Evolutionary conservation across 352 stramenopile species (phyloP).

Genomic region (Thalassiosira exigua): DNA sequence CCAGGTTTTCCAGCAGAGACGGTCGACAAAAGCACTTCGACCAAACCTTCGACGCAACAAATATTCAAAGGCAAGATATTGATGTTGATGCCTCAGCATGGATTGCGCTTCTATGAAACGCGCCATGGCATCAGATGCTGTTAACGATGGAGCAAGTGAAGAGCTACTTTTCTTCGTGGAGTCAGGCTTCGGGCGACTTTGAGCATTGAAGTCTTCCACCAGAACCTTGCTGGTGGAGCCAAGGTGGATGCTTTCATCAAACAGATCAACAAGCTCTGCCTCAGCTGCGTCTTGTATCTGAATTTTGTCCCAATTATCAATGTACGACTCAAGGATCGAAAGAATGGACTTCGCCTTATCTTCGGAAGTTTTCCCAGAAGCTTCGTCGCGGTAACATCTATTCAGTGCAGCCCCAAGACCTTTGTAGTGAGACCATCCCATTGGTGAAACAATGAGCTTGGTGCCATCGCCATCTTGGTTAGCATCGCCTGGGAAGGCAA

Average conservation of each 20-base stretch:
- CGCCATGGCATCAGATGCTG: conserved; percentile 79
- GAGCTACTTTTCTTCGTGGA: conserved; percentile 12
- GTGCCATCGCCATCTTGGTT: conserved; percentile 22
- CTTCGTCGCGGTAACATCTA: conserved; percentile 51
- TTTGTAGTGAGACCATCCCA: conserved; percentile 70
- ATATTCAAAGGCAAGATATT: conserved; percentile 72
- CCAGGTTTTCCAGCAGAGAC: conserved; percentile 79
- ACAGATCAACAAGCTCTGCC: conserved; percentile 80
- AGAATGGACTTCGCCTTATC: conserved; percentile 60
- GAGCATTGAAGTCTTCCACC: conserved; percentile 29
- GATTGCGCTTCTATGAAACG: conserved; percentile 81
- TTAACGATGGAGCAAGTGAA: conserved; percentile 18
- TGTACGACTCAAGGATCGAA: conserved; percentile 67
- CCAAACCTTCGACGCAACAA: conserved; percentile 72
- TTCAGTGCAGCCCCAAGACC: conserved; percentile 60
- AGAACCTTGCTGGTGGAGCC: conserved; percentile 36
- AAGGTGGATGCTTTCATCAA: conserved; percentile 71
- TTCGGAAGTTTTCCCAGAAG: conserved; percentile 29
- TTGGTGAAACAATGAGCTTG: conserved; percentile 44
- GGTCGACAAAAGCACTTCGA: conserved; percentile 67
- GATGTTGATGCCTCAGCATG: conserved; percentile 69
- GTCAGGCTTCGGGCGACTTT: conserved; percentile 15
- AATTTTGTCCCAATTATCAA: conserved; percentile 81
- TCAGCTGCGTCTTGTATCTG: conserved; percentile 71
- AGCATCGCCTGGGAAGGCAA: conserved; percentile 51